phyloP scores from a whole-genome alignment of 768 basidiomycete genomes.

The Lentinula edodes region DNA sequence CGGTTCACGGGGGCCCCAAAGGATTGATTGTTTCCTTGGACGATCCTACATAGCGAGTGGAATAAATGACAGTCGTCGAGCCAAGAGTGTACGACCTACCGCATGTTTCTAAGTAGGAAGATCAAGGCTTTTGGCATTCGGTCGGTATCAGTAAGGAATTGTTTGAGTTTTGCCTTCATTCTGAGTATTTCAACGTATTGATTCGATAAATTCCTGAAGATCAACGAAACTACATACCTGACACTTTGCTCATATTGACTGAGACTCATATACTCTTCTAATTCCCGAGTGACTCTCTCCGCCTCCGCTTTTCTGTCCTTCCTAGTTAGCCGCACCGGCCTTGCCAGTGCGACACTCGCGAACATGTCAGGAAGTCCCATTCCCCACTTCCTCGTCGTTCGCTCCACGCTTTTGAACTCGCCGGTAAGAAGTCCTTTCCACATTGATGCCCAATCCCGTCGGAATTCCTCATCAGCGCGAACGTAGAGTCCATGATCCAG shows the following conservation, averaged over 20 bases:
- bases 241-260: slow-evolving; percentile 68
- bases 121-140: slow-evolving; percentile 73
- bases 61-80: not conserved
- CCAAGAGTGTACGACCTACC: slow-evolving; percentile 25
- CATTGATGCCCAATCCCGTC: slow-evolving; percentile 68
- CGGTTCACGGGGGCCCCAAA: slow-evolving; percentile 86
- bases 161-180: slow-evolving; percentile 63
- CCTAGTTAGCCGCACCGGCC: slow-evolving; percentile 45
- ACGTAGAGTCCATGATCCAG: slow-evolving; percentile 95
- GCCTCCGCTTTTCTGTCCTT: slow-evolving; percentile 18
- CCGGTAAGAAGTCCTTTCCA: slow-evolving; percentile 64
- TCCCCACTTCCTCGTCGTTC: slow-evolving; percentile 44
- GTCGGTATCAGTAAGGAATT: slow-evolving; percentile 69
- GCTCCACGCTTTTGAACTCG: slow-evolving; percentile 48
- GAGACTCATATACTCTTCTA: slow-evolving; percentile 28
- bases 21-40: slow-evolving; percentile 72
- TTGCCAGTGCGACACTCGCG: slow-evolving; percentile 68
- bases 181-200: not conserved
- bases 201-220: not conserved
- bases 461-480: slow-evolving; percentile 46
- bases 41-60: slow-evolving; percentile 27
- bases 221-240: slow-evolving; percentile 4
- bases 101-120: slow-evolving; percentile 75
- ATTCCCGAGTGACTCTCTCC: slow-evolving; percentile 8
- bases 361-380: slow-evolving; percentile 62